Evolutionary conservation across 768 basidiomycete species (phyloP), one percentile per base, ranked within the genome.

Genomic region (Boletus tomentosulus): DNA sequence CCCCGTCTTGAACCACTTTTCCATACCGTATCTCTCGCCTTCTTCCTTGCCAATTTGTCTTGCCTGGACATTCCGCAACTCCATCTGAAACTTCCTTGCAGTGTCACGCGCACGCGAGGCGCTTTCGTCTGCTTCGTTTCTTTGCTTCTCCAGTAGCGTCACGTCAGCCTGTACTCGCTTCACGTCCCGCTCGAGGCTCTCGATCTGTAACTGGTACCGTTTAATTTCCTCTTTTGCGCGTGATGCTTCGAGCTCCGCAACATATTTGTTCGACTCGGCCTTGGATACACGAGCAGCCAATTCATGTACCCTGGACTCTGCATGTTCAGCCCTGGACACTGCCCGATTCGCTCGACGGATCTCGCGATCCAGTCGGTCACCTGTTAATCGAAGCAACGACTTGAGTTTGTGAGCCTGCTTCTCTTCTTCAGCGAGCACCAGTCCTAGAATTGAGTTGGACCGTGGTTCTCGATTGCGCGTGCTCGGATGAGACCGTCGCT

Each of bases 321-420:
- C 77, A 43, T 70, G 73, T 46, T 78, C 76, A 42, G 80, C 83
- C 39, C 82, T 77, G 38, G 71, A 57, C 34, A 75, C 75, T 0
- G 79, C 78, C 35, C 78, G 73, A 43, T 79, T 78, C n/a, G 78
- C 81, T 45, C 80, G 71, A 27, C 76, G 75, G 50, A 75, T 78
- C 70, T 85, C 84, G 45, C 75, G 70, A 61, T 85, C 80, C 37
- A 87, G 72, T 46, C 76, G 74, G 49, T 82, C 80, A 19, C 76
- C 75, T 5, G 83, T 76, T 44, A 66, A 69, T 49, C 76, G 74
- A 24, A 86, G 74, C 25, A 81, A 62, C 28, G 74, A 72, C 63
- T 83, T 84, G 56, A 84, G 74, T 52, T 78, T 75, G 51, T 74
- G 73, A n/a, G 74, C 73, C 59, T 83, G 80, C 50, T 77, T 75